Percentiles rank a stretch among this genome's conserved stretches.
phyloP scores from a whole-genome alignment of 2,329 filamentous ascomycete genomes.

The Fusarium sp. region DNA sequence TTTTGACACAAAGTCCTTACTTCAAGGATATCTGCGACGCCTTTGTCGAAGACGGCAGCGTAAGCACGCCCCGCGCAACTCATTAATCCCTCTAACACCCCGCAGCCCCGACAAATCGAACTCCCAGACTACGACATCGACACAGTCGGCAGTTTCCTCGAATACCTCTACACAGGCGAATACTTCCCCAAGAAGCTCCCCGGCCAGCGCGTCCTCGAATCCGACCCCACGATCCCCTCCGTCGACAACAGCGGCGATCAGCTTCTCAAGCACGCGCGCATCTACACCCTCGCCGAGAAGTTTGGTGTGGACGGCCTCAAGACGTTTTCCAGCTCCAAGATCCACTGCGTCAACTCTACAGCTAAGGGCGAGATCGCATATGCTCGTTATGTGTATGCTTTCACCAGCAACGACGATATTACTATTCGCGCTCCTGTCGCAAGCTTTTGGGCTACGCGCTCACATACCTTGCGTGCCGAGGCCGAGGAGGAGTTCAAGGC shows the following conservation, averaged over 20 bases:
- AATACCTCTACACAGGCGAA: conserved; percentile 56
- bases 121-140: conserved; percentile 59
- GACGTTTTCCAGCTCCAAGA: conserved; percentile 85
- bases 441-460: conserved; percentile 46
- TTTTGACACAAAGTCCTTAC: conserved; percentile 79
- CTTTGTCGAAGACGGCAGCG: conserved; percentile 70
- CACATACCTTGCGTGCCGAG: conserved; percentile 83
- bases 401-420: conserved; percentile 33
- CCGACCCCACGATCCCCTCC: conserved; percentile 70
- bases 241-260: conserved; percentile 84
- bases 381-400: conserved; percentile 69
- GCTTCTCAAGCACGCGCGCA: conserved; percentile 86
- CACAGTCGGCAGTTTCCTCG: conserved; percentile 55
- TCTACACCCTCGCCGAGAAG: conserved; percentile 89
- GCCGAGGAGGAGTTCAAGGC: conserved; percentile 86
- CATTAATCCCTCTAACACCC: neutral
- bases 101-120: conserved; percentile 71
- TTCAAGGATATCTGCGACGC: conserved; percentile 72
- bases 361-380: conserved; percentile 92
- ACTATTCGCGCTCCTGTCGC: conserved; percentile 41
- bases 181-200: conserved; percentile 78
- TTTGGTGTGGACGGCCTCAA: conserved; percentile 76
- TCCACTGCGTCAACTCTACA: conserved; percentile 89
- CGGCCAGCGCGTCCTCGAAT: conserved; percentile 74
- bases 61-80: conserved; percentile 52